Conservation (phyloP, 768 basidiomycete genomes). For the Pulveroboletus sp. region DNA sequence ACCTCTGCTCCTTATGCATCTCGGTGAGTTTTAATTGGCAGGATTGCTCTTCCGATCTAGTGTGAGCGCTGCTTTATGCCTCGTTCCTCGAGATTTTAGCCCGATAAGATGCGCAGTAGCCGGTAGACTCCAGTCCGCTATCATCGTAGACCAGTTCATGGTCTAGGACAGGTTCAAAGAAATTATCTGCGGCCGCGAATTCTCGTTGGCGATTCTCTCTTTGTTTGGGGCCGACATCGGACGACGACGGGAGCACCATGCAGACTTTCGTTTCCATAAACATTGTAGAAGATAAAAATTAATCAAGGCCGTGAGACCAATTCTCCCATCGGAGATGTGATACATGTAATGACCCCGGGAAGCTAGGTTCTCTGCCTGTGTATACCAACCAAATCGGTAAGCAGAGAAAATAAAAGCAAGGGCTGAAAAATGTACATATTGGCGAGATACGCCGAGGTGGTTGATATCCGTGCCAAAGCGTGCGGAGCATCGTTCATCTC, state of each 20-base stretch:
- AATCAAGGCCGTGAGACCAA: slow-evolving; percentile 46
- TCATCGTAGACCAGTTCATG: slow-evolving; percentile 43
- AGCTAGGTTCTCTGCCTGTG: slow-evolving; percentile 35
- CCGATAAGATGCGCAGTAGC: slow-evolving; percentile 41
- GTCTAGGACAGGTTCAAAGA: slow-evolving; percentile 51
- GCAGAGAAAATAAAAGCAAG: background rate
- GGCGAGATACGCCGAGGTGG: slow-evolving; percentile 41
- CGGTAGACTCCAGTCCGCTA: slow-evolving; percentile 38
- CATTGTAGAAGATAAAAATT: slow-evolving; percentile 50
- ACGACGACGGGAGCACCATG: slow-evolving; percentile 48
- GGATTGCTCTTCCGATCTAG: too few species aligned
- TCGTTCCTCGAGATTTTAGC: slow-evolving; percentile 37
- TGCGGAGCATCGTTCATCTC: slow-evolving; percentile 49
- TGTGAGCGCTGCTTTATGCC: background rate
- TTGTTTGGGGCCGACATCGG: slow-evolving; percentile 33
- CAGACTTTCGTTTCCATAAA: slow-evolving; percentile 49
- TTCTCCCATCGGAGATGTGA: slow-evolving; percentile 48
- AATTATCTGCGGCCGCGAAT: slow-evolving; percentile 36
- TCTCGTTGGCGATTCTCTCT: slow-evolving; percentile 45
- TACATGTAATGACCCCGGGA: slow-evolving; percentile 55
- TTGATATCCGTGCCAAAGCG: slow-evolving; percentile 48
- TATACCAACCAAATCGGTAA: slow-evolving; percentile 4
- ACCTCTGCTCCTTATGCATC: background rate
- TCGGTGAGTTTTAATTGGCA: background rate
- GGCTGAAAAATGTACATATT: slow-evolving; percentile 22